Evolutionary conservation across 257 asterid genomes (phyloP), one percentile per base, ranked within the genome.

Genomic region (Haberlea rhodopensis): DNA sequence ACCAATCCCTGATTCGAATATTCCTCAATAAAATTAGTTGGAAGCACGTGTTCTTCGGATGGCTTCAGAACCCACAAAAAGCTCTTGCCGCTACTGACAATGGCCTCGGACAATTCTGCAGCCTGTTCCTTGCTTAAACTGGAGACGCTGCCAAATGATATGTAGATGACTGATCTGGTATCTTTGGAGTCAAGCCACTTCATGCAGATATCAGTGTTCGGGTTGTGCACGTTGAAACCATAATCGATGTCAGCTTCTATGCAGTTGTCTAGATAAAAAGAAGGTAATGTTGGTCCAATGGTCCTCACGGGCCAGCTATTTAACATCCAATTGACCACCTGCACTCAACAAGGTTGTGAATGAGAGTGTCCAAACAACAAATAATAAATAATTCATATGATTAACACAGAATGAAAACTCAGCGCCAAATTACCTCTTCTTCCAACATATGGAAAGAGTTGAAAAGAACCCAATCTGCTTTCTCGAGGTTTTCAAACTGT

Each of bases 401-500:
- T 25, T 29, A 62, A 16, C 31, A 22, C 40, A 37, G 10, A 46
- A 9, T 5, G 75, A 53, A 57, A 63, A 18, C 23, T 53, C 5
- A 3, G 25, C n/a, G 65, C 26, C 27, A 5, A 48, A 45, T 75
- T 70, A 80, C 88, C 83, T 85, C 88, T 24, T 72, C 85, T 76
- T 85, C 85, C 80, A 85, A 64, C 75, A 69, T 32, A 52, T 74
- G 27, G 5, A 85, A 82, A 70, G 88, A 85, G 72, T 80, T 82
- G 75, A 85, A 80, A 46, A 85, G 82, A 71, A 85, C 82, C 87
- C 88, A 85, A 61, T 80, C 79, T 7, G 83, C 87, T 46, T 76
- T 76, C 57, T 68, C 76, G 60, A 76, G 69, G 65, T 68, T 82
- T 22, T 74, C 76, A 53, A 82, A 85, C 23, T 80, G 83, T 1